phyloP scores from a whole-genome alignment of 306 rosid genomes.

The Sicyos baderoa region DNA sequence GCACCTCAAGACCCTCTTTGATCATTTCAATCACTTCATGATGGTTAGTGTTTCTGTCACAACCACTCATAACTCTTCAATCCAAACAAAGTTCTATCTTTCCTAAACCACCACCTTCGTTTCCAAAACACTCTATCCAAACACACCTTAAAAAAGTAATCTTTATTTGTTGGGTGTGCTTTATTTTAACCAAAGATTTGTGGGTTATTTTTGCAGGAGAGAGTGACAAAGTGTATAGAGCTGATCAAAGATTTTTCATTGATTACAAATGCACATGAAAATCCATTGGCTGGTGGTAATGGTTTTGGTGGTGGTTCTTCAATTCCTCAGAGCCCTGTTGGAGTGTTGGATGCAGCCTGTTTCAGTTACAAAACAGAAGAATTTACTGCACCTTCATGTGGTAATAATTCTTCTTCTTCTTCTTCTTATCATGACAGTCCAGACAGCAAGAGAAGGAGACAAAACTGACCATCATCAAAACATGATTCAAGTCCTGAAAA shows the following conservation, averaged over 20 bases:
- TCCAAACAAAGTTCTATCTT: no score
- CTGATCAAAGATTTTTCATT: conserved; percentile 39
- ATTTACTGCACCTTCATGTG: conserved; percentile 34
- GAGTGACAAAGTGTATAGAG: conserved; percentile 57
- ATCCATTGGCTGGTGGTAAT: conserved; percentile 26
- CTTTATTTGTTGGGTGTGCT: background rate
- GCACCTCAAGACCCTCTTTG: no score
- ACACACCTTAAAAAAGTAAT: background rate
- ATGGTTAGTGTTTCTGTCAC: no score
- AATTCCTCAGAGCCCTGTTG: conserved; percentile 63
- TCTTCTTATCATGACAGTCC: conserved; percentile 29
- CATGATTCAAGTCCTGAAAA: conserved; percentile 14
- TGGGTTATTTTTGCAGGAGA: conserved; percentile 48
- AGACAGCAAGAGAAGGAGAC: conserved; percentile 34
- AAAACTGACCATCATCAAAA: conserved; percentile 29
- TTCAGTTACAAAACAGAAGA: conserved; percentile 51
- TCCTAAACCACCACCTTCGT: no score
- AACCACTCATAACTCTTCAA: no score
- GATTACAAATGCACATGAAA: conserved; percentile 22
- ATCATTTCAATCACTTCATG: no score
- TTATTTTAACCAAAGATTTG: conserved; percentile 4
- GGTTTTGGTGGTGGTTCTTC: conserved; percentile 25
- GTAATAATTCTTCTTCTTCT: conserved; percentile 28
- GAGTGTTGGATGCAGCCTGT: conserved; percentile 55
- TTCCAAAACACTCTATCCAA: no score